phyloP scores from a whole-genome alignment of 768 basidiomycete species.

The Lactarius hatsudake region DNA sequence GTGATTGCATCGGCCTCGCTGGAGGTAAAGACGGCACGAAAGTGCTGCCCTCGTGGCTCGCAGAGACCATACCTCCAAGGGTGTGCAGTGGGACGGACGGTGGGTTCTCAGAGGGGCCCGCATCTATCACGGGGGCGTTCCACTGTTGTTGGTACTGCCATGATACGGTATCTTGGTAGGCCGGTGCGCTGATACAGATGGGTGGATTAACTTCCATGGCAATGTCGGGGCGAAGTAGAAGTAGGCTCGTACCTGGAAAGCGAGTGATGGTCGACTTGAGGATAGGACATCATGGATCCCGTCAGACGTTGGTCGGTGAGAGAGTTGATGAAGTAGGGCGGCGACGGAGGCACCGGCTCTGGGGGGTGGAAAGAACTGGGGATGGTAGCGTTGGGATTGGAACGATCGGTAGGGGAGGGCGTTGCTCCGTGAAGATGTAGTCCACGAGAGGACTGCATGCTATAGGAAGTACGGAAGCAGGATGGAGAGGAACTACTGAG shows the following conservation, averaged over 20 bases:
- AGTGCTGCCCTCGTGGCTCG: constrained; percentile 14
- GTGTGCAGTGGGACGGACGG: constrained; percentile 8
- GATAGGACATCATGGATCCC: constrained; percentile 18
- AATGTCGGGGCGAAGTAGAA: neutral
- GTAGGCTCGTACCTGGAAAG: constrained; percentile 5
- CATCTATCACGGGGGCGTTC: constrained; percentile 11
- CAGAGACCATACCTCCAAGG: constrained; percentile 14
- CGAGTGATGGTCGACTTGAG: constrained; percentile 13
- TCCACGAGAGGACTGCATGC: constrained; percentile 20
- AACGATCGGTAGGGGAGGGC: constrained; percentile 13
- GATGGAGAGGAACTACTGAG: neutral
- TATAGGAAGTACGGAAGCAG: neutral
- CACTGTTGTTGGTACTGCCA: constrained; percentile 16
- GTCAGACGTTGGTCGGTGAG: constrained; percentile 18
- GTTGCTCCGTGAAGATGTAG: constrained; percentile 18
- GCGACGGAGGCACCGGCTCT: constrained; percentile 5
- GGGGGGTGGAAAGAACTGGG: constrained; percentile 10
- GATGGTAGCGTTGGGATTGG: neutral
- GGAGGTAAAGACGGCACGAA: constrained; percentile 9
- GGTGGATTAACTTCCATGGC: neutral
- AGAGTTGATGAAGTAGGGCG: constrained; percentile 10
- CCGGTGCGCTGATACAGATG: constrained; percentile 1
- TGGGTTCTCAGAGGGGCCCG: constrained; percentile 5
- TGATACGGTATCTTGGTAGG: constrained; percentile 15
- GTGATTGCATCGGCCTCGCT: constrained; percentile 2